Conservation (phyloP, 2,329 filamentous ascomycete genomes). For the Neocatenulostroma microsporum region DNA sequence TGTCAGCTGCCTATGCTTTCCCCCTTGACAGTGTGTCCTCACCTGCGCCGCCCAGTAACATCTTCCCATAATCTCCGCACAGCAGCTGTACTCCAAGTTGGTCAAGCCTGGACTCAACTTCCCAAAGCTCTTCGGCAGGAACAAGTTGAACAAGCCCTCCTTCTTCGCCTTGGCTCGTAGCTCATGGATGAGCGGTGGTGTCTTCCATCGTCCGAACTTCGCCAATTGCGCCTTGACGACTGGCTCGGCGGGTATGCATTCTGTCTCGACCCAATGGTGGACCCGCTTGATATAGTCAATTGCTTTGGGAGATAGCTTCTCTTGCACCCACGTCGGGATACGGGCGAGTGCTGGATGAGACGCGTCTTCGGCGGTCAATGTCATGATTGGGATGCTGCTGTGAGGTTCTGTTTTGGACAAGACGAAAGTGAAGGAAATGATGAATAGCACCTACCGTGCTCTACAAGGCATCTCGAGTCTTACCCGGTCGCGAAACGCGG, state of each 20-base stretch:
- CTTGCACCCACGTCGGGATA: constrained; percentile 17
- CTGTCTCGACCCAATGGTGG: constrained; percentile 93
- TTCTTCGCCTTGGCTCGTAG: constrained; percentile 76
- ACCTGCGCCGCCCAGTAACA: too few relatives aligned
- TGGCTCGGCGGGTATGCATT: constrained; percentile 68
- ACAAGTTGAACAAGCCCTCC: constrained; percentile 96
- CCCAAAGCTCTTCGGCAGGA: constrained; percentile 90
- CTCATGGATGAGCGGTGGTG: constrained; percentile 72
- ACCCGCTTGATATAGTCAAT: constrained; percentile 34
- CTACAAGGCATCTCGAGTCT: neutral
- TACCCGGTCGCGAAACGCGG: neutral
- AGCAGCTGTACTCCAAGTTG: constrained; percentile 94
- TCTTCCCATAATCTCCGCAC: constrained; percentile 92
- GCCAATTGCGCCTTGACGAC: constrained; percentile 75
- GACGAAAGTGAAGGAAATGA: neutral
- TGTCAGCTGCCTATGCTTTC: too few relatives aligned
- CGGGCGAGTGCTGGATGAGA: constrained; percentile 14
- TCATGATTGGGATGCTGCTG: constrained; percentile 8
- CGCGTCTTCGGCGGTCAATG: constrained; percentile 2
- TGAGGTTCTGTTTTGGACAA: too few relatives aligned
- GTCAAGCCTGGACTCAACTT: constrained; percentile 89
- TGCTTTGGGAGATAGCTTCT: constrained; percentile 19
- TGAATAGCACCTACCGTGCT: constrained; percentile 1
- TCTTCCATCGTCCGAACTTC: constrained; percentile 54
- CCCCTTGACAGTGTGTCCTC: too few relatives aligned